phyloP scores from a whole-genome alignment of 2,329 filamentous ascomycete species.

The Aureobasidium sp. region DNA sequence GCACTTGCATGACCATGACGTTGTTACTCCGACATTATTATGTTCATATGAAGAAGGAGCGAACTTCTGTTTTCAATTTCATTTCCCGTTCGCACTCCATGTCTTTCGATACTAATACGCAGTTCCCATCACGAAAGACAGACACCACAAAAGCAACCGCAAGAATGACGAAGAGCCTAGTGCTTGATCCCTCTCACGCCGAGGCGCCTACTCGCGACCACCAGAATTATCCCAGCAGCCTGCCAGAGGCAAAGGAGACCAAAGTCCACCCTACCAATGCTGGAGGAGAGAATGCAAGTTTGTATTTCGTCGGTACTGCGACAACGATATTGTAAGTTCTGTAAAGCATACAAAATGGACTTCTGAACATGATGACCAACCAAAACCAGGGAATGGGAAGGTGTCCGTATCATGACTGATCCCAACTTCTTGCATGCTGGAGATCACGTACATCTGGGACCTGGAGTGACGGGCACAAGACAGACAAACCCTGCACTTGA shows the following conservation, averaged over 20 bases:
- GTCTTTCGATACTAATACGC: constrained; percentile 1
- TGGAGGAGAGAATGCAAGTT: constrained; percentile 34
- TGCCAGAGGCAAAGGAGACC: constrained; percentile 38
- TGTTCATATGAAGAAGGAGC: not conserved
- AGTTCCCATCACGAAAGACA: not conserved
- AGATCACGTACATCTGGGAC: constrained; percentile 59
- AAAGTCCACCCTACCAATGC: constrained; percentile 36
- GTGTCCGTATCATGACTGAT: constrained; percentile 47
- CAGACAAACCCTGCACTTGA: constrained; percentile 53
- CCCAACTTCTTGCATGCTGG: constrained; percentile 59
- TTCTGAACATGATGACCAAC: not conserved
- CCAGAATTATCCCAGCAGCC: constrained; percentile 19
- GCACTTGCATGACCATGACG: constrained; percentile 1
- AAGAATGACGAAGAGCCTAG: constrained; percentile 31
- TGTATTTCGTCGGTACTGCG: constrained; percentile 50
- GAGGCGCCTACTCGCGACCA: constrained; percentile 34
- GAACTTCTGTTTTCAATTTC: not conserved
- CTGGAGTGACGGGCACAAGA: constrained; percentile 49
- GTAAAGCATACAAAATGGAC: not conserved
- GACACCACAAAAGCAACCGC: not conserved
- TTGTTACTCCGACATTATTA: constrained; percentile 3
- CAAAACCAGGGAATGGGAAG: constrained; percentile 37
- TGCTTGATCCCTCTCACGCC: constrained; percentile 31
- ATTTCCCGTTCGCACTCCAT: not conserved
- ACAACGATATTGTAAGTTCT: constrained; percentile 40